Base-by-base conservation (phyloP, 495 filamentous ascomycete species). In the Hypomontagnella submonticulosa region DNA sequence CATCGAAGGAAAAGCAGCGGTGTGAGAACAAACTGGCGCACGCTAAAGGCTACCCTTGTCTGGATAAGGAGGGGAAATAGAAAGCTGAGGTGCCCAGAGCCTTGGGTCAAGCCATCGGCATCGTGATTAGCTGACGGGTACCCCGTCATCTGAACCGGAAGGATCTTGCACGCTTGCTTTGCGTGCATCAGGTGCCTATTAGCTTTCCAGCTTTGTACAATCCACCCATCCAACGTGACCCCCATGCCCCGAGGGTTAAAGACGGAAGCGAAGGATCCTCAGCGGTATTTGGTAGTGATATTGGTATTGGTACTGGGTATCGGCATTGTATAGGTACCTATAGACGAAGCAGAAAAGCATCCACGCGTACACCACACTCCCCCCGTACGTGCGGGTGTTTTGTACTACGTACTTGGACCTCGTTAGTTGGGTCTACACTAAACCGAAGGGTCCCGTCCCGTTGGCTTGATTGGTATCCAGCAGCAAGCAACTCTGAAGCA, bases 121-220 rank as follows among this genome's bases (percentile, higher is more conserved):
- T 66, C 67, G 61, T 66, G 67, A 70, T 70, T 70, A 70, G 62
- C 67, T 66, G 67, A 70, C 61, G 62, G 66, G 57, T 65, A 70
- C 67, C 62, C 66, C 67, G 67, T 70, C 67, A 70, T 70, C 67
- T 70, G 67, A 62, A 57, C 67, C 67, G 56, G 61, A 65, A 71
- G 57, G 68, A 61, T 58, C 59, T 69, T 62, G 66, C 69, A 70
- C 71, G 54, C 69, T 65, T 67, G 67, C 64, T 67, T 70, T 72
- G 67, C 68, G 71, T 73, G 71, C 71, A 73, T 71, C 68, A 70
- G 71, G 68, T 67, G 56, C 54, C 64, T 73, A 73, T 64, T 69
- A 69, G 49, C 62, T 38, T 34, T 54, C 65, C 57, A 73, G 71
- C 61, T 66, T 27, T 64, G 64, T 69, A 65, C 55, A 64, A 68